Conservation (phyloP, 1,284 basidiomycete genomes). For the Malassezia furfur region DNA sequence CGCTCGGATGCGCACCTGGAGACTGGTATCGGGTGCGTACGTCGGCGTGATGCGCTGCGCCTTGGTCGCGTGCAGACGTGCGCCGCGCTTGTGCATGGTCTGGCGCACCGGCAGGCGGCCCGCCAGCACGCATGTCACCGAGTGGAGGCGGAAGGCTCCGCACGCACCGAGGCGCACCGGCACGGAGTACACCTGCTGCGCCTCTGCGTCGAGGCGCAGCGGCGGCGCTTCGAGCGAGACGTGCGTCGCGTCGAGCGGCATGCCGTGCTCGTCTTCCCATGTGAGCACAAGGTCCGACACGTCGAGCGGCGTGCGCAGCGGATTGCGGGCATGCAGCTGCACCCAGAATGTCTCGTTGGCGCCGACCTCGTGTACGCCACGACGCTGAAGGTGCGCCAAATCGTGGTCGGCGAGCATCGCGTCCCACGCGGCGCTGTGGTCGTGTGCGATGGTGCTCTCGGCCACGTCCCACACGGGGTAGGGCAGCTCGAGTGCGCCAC, state of each 20-base stretch:
- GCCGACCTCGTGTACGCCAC: background rate
- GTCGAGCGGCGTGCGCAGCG: background rate
- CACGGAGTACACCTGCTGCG: background rate
- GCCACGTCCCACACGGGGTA: background rate
- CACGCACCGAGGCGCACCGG: background rate
- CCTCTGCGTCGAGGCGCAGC: background rate
- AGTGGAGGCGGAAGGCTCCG: constrained; percentile 28
- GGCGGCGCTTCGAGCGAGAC: background rate
- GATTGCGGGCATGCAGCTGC: constrained; percentile 4
- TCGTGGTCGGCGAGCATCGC: background rate
- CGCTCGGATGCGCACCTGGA: constrained; percentile 47
- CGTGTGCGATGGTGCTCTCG: background rate
- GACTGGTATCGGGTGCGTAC: constrained; percentile 50
- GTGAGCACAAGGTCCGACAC: background rate
- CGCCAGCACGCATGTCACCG: constrained; percentile 50
- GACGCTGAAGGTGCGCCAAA: background rate
- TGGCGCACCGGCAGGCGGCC: constrained; percentile 50
- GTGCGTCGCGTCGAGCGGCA: background rate
- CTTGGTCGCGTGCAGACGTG: constrained; percentile 50
- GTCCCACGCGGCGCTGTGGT: background rate
- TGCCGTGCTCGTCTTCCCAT: background rate
- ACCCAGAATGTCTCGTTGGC: background rate
- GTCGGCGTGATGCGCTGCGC: constrained; percentile 48
- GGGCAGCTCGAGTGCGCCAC: background rate
- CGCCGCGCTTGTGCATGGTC: constrained; percentile 47